Base-by-base conservation (phyloP, 1,139 yeast species). In the Eremothecium sinecaudum region DNA sequence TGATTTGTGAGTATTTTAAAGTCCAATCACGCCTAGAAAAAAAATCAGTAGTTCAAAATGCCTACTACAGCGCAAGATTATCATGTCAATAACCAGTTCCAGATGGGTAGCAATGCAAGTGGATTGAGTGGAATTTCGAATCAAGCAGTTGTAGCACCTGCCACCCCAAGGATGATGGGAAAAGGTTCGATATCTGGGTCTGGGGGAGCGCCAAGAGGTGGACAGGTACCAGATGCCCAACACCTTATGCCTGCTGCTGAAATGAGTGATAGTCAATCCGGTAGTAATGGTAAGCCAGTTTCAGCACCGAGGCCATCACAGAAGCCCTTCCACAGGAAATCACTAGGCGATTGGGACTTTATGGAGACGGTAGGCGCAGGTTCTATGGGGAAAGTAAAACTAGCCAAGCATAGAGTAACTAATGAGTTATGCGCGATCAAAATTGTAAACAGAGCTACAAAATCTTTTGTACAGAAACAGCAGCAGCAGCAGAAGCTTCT, bases 261-360 rank as follows among this genome's bases (percentile, higher is more conserved):
- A 4, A 28, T 28, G 13, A 43, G 20, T 36, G 50, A 43, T 31
- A 44, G 24, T 18, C 43, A 32, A 7, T 24, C 18, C 13, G 23
- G 10, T 16, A 23, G 11, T 6, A 8, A 23, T 6, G 14, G 12
- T 5, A 23, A 16, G 39, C n/a, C 33, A 31, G 20, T 39, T 38
- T 8, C 25, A 7, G 14, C 10, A 4, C 21, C 14, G 21, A 19
- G 30, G 21, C 30, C n/a, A 14, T n/a, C 33, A 10, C 60, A 57
- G 13, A 71, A 64, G 41, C 86, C 79, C 47, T 80, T 80, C 50
- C 87, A 86, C 56, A 73, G 97, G 45, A 79, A 80, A 43, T 72
- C 94, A 4, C 79, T 90, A 37, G 99, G 98, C 12, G 96, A 92
- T 47, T 90, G 98, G 98, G 93, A 83, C 50, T 87, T 90, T 48